A percentile compares a stretch with the other conserved stretches of the same genome.
phyloP scores from a whole-genome alignment of 805 yeast species.

The Blastobotrys americana region DNA sequence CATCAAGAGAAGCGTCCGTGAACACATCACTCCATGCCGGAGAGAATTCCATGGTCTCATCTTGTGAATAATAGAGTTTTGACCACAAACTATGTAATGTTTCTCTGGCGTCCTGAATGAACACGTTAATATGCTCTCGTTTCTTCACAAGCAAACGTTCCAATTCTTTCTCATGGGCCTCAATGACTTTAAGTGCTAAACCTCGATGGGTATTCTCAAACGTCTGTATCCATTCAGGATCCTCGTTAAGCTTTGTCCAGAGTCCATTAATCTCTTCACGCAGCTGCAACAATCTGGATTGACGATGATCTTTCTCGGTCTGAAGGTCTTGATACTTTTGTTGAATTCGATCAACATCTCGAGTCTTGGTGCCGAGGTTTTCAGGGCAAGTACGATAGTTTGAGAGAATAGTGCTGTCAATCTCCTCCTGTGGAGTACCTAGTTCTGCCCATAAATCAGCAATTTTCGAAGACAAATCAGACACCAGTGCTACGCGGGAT shows the following conservation, averaged over 20 bases:
- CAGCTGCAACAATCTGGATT: slow-evolving; percentile 28
- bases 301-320: slow-evolving; percentile 33
- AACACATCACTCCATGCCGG: slow-evolving; percentile 37
- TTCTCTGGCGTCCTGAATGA: slow-evolving; percentile 54
- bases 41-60: slow-evolving; percentile 43
- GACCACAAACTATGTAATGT: slow-evolving; percentile 60
- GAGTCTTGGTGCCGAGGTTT: slow-evolving; percentile 20
- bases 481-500: slow-evolving; percentile 16
- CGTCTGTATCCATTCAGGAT: slow-evolving; percentile 32
- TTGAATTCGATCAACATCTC: slow-evolving; percentile 27
- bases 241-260: slow-evolving; percentile 54
- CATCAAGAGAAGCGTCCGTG: slow-evolving; percentile 54
- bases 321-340: slow-evolving; percentile 22
- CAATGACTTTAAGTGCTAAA: slow-evolving; percentile 42
- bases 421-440: slow-evolving; percentile 26
- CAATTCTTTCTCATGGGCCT: slow-evolving; percentile 48
- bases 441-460: slow-evolving; percentile 29
- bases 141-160: slow-evolving; percentile 53
- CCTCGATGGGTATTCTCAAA: slow-evolving; percentile 40
- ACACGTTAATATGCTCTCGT: slow-evolving; percentile 55
- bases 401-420: slow-evolving; percentile 22
- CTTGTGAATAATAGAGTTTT: slow-evolving; percentile 48
- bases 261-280: slow-evolving; percentile 38
- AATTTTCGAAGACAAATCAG: slow-evolving; percentile 21
- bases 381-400: slow-evolving; percentile 21